Percentiles rank a stretch among this genome's conserved stretches.
phyloP scores from a whole-genome alignment of 371 early-diverging fungal genomes.

The Mucor irregularis region DNA sequence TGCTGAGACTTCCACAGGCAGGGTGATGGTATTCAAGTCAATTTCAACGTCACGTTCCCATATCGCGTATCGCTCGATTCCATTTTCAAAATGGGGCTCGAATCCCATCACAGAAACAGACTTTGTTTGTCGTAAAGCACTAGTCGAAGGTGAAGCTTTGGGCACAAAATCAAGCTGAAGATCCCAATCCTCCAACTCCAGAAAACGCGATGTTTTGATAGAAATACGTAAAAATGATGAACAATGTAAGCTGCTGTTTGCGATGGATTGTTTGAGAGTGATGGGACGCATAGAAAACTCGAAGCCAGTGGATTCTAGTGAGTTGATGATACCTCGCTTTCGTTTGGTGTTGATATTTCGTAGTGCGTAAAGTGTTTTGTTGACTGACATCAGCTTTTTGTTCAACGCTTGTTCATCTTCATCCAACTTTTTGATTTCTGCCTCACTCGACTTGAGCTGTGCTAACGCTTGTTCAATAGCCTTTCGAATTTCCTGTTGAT shows the following conservation, averaged over 20 bases:
- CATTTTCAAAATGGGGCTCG: slow-evolving; percentile 21
- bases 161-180: background rate
- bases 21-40: background rate
- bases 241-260: slow-evolving; percentile 4
- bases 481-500: slow-evolving; percentile 1
- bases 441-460: slow-evolving; percentile 12
- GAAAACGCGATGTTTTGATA: slow-evolving; percentile 17
- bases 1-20: slow-evolving; percentile 7
- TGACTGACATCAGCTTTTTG: slow-evolving; percentile 9
- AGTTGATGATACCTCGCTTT: slow-evolving; percentile 7
- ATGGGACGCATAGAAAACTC: slow-evolving; percentile 19
- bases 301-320: slow-evolving; percentile 21
- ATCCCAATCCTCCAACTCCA: slow-evolving; percentile 22
- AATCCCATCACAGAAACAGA: slow-evolving; percentile 15
- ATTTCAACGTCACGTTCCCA: slow-evolving; percentile 24
- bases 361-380: slow-evolving; percentile 23
- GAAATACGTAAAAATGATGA: slow-evolving; percentile 5
- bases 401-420: slow-evolving; percentile 8
- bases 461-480: slow-evolving; percentile 3
- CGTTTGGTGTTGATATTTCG: slow-evolving; percentile 10
- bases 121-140: background rate
- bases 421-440: slow-evolving; percentile 2
- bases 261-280: background rate
- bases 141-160: background rate
- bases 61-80: slow-evolving; percentile 14